Evolutionary conservation across 2,329 filamentous ascomycete species (phyloP), one percentile per base, ranked within the genome.

Genomic region (Hypoxylon sp.): DNA sequence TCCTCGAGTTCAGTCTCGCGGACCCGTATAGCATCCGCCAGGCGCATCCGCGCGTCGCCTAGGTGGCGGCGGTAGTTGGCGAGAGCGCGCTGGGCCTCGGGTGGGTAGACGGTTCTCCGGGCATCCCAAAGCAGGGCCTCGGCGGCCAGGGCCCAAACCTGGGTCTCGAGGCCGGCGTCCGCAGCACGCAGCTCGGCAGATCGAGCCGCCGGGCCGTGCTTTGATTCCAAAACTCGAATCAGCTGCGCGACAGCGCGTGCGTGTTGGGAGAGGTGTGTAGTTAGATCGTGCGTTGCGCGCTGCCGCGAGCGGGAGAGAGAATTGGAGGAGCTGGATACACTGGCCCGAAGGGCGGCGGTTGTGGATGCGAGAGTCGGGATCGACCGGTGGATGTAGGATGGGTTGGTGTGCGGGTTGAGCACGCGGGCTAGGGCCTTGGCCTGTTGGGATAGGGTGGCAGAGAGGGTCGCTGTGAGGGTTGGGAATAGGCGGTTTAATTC

Each of bases 381-480:
- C 24, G 82, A 77, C 19, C 88, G 87, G 79, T 90, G 88, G n/a
- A 89, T 79, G 73, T 82, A 87, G 19, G 86, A 86, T 0, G 86
- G 80, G 75, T 87, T 87, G 0, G 84, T 87, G 15, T 79, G 79
- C 0, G 86, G 85, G 68, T 83, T 81, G 2, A 81, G 76, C 35
- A 86, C 79, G 42, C 86, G 83, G 1, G 85, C 82, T 24, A 89
- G 80, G 15, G 80, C 73, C 13, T 83, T 78, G 27, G 87, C 87
- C 13, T 83, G 82, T 1, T 80, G 74, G 59, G 85, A 84, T 0
- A 91, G 81, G n/a, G 80, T 79, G 0, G 80, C 73, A 2, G 87
- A 87, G 17, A 89, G 67, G 4, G 88, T 77, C 1, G 78, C 73
- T 0, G 82, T 77, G 17, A 90, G 79, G 0, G 79, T 72, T 0